Base-by-base conservation (phyloP, 768 basidiomycete species). In the Kwoniella dejecticola region DNA sequence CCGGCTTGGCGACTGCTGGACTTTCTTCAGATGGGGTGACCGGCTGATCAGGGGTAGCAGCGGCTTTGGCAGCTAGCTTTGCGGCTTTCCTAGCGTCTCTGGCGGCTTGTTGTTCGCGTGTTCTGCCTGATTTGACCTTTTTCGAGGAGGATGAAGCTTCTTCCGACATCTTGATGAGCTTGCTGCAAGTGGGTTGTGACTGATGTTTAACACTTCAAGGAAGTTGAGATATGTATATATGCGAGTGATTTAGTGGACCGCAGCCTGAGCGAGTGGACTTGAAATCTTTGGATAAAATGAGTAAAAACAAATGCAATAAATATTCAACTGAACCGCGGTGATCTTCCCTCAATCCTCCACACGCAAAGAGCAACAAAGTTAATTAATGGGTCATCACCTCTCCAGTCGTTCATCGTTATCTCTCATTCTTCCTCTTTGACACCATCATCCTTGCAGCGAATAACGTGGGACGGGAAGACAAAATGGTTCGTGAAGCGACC, bases 91-190 rank as follows among this genome's bases (percentile, higher is more conserved):
- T 50, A 49, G 66, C 66, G 36, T 67, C 66, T 42, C 63, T 31
- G 11, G 66, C 66, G 17, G 69, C 69, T 58, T 68, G 63, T 30
- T 67, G 60, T 48, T 69, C 70, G 17, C 64, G 62, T n/a, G 65
- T 67, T 30, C 67, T 26, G 21, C 59, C 60, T 24, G 67, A 66
- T 57, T 62, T 65, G 13, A 41, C 36, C 55, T 69, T 64, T 21
- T 36, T 29, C 11, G 45, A 29, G 33, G 23, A 36, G 11, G 47
- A 42, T 10, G 54, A 57, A 26, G 42, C 52, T 31, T 62, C 61
- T 45, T 40, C 46, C 17, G 59, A 60, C 62, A 61, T 65, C 41
- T 11, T 65, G 52, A 27, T 17, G n/a, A 21, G 23, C 13, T 8
- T 50, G 26, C 12, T 15, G 53, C 31, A n/a, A n/a, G n/a, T n/a